Base-by-base conservation (phyloP, 352 stramenopile species). In the Globisporangium heterothallicum region DNA sequence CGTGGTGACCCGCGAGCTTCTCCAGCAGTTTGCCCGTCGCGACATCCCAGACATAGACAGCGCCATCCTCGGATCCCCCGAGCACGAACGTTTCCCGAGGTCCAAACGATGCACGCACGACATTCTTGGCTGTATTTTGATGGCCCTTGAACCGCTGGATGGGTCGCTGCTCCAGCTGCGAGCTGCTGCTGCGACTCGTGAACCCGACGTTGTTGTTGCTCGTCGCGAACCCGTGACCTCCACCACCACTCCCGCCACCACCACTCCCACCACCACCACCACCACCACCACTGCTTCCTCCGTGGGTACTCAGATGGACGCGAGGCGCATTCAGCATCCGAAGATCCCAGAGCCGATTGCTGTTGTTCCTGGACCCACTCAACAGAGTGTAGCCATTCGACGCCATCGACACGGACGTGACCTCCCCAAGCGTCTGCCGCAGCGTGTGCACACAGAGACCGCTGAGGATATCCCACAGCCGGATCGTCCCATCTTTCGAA, bases 71-170 rank as follows among this genome's bases (percentile, higher is more conserved):
- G 0, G 85, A 95, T 19, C 85, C 83, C 22, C 81, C 80, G 18
- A 95, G 58, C n/a, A 94, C 81, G 49, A 95, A 92, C 34, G 80
- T 81, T 49, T 95, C 83, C 8, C 81, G 74, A 2, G 85, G 85
- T 8, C 85, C 81, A 64, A 95, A 95, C 35, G 82, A 75, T 18
- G 83, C 82, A 4, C 85, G 83, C 14, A 94, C 80, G 21, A 94
- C 73, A 57, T 95, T 95, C 68, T 94, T 93, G 30, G 85, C 84
- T 8, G 79, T 95, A 53, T 94, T 95, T 59, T 94, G 83, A 47
- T 95, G 84, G 24, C 85, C 85, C 61, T 93, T 92, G 64, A 95
- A 95, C 41, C 84, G 82, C 63, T 91, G 83, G 7, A 94, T 60
- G 0, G 85, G 83, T 24, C 76, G 75, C 54, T 87, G 77, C 53